These are phyloP conservation scores for Russula vinacea DNA, from an alignment of 768 basidiomycete species.

Conservation along the genomic window DNA sequence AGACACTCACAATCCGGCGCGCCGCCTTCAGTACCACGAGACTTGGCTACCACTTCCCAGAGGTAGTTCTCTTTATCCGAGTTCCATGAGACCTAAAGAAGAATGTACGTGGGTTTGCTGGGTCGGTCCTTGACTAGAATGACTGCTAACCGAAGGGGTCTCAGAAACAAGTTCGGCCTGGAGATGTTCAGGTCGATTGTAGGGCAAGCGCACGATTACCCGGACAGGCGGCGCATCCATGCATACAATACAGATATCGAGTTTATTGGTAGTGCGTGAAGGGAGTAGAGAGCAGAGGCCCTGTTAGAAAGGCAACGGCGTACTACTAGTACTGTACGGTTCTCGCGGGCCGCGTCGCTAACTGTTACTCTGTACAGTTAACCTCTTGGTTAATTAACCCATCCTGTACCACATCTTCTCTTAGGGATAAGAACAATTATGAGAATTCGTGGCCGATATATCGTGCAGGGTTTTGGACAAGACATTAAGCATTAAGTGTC, in stretches of 20 bases:
- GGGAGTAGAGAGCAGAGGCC: neutral
- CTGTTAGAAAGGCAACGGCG: neutral
- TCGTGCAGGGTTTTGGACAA: too few species aligned
- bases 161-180: constrained; percentile 66
- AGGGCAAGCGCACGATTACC: constrained; percentile 76
- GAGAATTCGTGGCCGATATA: too few species aligned
- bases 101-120: neutral
- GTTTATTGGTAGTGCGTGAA: neutral
- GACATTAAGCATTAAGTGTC: too few species aligned
- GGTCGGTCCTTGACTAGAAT: neutral
- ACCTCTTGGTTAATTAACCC: too few species aligned
- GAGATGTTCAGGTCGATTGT: constrained; percentile 70
- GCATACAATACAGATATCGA: neutral
- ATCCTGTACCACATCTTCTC: too few species aligned
- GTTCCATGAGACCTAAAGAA: constrained; percentile 75
- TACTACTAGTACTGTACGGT: too few species aligned
- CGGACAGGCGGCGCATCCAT: constrained; percentile 35
- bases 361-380: too few species aligned
- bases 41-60: constrained; percentile 84
- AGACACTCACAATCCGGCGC: constrained; percentile 71
- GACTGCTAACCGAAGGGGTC: constrained; percentile 34
- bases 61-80: constrained; percentile 78
- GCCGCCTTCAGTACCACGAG: constrained; percentile 65
- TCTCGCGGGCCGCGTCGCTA: too few species aligned
- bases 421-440: too few species aligned